Percentiles rank a stretch among this genome's conserved stretches.
Conservation (phyloP, 495 filamentous ascomycete genomes). For the Glonium stellatum region DNA sequence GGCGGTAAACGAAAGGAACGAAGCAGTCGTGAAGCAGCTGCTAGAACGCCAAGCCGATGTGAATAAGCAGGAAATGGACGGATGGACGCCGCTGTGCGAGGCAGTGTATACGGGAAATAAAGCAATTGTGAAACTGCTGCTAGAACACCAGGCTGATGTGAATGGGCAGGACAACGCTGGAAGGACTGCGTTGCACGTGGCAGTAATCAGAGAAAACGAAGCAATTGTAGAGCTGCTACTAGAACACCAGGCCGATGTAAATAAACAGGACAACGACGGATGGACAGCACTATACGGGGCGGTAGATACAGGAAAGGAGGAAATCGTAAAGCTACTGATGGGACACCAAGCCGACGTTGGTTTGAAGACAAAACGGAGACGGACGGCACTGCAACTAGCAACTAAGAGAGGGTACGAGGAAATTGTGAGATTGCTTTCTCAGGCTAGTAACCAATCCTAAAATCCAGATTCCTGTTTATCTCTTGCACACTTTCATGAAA, state of each 20-base stretch:
- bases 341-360: background rate
- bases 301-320: background rate
- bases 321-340: background rate
- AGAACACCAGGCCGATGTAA: background rate
- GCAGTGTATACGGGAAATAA: background rate
- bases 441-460: background rate
- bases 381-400: background rate
- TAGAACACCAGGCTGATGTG: background rate
- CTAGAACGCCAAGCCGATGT: background rate
- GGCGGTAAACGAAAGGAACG: background rate
- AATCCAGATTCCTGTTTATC: no score
- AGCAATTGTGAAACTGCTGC: background rate
- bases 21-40: background rate
- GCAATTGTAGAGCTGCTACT: background rate
- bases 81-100: background rate
- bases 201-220: background rate
- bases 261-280: background rate
- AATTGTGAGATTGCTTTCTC: background rate
- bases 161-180: background rate
- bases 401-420: background rate
- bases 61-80: background rate
- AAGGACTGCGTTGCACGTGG: background rate
- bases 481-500: no score
- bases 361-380: background rate
- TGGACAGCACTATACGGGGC: background rate